A percentile compares a stretch with the other conserved stretches of the same genome.
These are phyloP conservation scores for Melampsora larici-populina DNA, from an alignment of 1,284 basidiomycete genomes.

Conservation along the genomic window DNA sequence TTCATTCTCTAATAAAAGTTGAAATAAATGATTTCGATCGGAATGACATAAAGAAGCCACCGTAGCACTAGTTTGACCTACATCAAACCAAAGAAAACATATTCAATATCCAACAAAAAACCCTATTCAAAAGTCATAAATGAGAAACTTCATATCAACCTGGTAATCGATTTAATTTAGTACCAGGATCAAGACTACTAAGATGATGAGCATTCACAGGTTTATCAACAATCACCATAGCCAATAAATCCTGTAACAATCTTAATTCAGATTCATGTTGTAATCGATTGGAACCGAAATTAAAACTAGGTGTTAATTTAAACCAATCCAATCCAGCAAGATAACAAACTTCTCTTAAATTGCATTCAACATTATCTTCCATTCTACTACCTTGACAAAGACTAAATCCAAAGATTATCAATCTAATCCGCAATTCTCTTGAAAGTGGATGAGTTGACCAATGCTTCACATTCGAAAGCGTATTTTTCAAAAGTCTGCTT, in stretches of 20 bases:
- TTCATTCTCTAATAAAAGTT: constrained; percentile 84
- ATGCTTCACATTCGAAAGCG: constrained; percentile 55
- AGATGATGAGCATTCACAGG: constrained; percentile 39
- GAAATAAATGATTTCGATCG: constrained; percentile 71
- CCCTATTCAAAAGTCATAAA: not conserved
- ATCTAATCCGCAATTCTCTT: constrained; percentile 80
- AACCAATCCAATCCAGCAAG: constrained; percentile 86
- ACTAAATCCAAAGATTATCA: constrained; percentile 90
- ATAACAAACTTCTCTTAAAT: constrained; percentile 74
- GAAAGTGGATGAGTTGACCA: constrained; percentile 74
- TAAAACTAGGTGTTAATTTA: constrained; percentile 52
- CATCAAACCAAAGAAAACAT: no score
- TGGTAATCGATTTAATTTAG: constrained; percentile 18
- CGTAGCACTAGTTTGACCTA: no score
- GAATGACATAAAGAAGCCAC: no score
- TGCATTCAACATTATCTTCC: constrained; percentile 76
- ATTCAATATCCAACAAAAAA: no score
- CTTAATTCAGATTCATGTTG: constrained; percentile 37
- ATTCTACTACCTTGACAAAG: constrained; percentile 80
- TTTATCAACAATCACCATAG: constrained; percentile 27
- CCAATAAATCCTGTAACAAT: constrained; percentile 35
- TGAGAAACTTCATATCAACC: constrained; percentile 10
- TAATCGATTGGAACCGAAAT: constrained; percentile 24
- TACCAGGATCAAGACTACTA: constrained; percentile 20
- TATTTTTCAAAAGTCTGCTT: constrained; percentile 76